A percentile compares a stretch with the other conserved stretches of the same genome.
Evolutionary conservation across 83 land plant genomes (phyloP).

Genomic region (Picea abies): DNA sequence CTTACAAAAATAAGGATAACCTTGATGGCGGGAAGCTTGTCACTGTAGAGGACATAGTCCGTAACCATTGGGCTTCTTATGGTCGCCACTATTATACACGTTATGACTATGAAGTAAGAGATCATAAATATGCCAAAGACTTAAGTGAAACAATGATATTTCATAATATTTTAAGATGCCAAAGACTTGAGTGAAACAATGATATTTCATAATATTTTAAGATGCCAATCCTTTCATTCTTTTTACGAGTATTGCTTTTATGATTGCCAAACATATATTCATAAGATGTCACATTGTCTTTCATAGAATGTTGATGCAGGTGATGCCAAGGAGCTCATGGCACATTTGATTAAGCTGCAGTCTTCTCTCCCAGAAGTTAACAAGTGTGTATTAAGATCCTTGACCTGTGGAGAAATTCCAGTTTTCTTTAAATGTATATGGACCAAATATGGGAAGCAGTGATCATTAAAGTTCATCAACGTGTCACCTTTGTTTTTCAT

Average conservation of each 20-base stretch:
- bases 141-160: too few species aligned
- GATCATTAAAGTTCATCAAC: not conserved
- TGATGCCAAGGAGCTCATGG: conserved; percentile 85
- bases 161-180: too few species aligned
- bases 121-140: not conserved
- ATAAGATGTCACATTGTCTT: conserved; percentile 6
- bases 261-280: not conserved
- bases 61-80: conserved; percentile 86
- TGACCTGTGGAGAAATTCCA: conserved; percentile 3
- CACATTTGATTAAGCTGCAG: conserved; percentile 71
- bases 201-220: too few species aligned
- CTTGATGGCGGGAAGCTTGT: conserved; percentile 71
- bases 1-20: conserved; percentile 75
- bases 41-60: conserved; percentile 92
- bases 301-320: conserved; percentile 88
- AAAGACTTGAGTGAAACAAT: too few species aligned
- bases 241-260: not conserved
- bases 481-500: not conserved
- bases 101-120: conserved; percentile 95
- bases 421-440: not conserved
- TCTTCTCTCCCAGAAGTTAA: conserved; percentile 69
- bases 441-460: not conserved
- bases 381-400: conserved; percentile 40
- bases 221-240: too few species aligned
- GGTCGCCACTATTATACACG: conserved; percentile 98